Base-by-base conservation (phyloP, 495 filamentous ascomycete species). In the Staphylotrichum tortipilum region DNA sequence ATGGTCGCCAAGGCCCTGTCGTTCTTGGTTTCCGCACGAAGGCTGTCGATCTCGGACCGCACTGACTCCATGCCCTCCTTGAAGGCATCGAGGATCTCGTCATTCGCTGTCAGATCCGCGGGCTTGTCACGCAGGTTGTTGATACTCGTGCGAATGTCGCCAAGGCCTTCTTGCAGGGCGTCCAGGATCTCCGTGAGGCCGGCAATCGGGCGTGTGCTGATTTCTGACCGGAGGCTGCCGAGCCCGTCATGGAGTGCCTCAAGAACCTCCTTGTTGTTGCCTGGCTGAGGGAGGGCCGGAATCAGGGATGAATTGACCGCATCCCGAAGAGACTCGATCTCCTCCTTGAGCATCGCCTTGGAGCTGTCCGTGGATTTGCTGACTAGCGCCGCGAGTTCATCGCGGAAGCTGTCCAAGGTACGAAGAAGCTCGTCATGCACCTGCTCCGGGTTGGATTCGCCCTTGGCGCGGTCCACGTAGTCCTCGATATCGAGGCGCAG, bases 21-120 rank as follows among this genome's bases (percentile, higher is more conserved):
- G 38, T 67, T 53, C 62, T 76, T 38, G 56, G 62, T 57, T 52
- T 65, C 47, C 10, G 80, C 72, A 3, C 85, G 81, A 34, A 96
- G 69, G n/a, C 71, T 71, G 34, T 90, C 86, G 49, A 95, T 82
- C 28, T 95, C 89, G 23, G 78, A 70, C 52, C 81, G 80, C 29
- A 95, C 72, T 22, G 72, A 75, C 31, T 81, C 79, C 11, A 95
- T 67, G 0, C 89, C 89, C 35, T 81, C 81, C 55, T 84, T 92
- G 42, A 96, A 75, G 2, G 87, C 84, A 45, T 94, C 87, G 5
- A 94, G 74, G 38, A 94, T 89, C 59, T 94, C 88, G 45, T 89
- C 83, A 48, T 81, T 87, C 21, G 83, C 82, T 15, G 86, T 88
- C 64, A 88, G 77, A 53, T 89, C 85, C 1, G 80, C 71, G 6